A percentile compares a stretch with the other conserved stretches of the same genome.
These are phyloP conservation scores for Phytophthora tentaculata DNA, from an alignment of 352 stramenopile genomes.

Conservation along the genomic window DNA sequence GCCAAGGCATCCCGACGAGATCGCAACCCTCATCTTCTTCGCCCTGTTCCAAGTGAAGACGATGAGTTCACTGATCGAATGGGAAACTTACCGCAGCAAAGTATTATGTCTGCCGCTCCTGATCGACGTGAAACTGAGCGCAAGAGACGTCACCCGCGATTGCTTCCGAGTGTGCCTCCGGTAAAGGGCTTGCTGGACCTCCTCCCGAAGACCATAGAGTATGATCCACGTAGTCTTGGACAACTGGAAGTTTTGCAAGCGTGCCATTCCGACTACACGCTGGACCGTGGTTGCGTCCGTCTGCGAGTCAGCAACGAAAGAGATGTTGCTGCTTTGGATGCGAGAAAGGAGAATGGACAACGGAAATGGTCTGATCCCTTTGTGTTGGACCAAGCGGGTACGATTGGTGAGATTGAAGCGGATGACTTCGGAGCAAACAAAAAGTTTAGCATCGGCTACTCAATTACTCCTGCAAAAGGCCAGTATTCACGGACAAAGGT, in stretches of 20 bases:
- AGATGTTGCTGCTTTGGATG: constrained; percentile 33
- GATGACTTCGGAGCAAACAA: constrained; percentile 66
- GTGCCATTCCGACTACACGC: constrained; percentile 77
- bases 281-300: constrained; percentile 72
- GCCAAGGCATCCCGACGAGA: constrained; percentile 39
- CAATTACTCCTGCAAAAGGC: constrained; percentile 74
- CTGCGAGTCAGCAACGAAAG: constrained; percentile 72
- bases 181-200: constrained; percentile 86
- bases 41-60: constrained; percentile 34
- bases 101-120: constrained; percentile 5
- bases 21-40: constrained; percentile 68
- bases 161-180: constrained; percentile 81
- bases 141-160: constrained; percentile 64
- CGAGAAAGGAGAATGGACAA: constrained; percentile 55
- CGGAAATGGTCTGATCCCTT: constrained; percentile 80
- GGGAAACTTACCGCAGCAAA: constrained; percentile 5
- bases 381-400: constrained; percentile 77
- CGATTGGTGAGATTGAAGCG: constrained; percentile 74
- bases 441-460: constrained; percentile 85
- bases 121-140: constrained; percentile 45
- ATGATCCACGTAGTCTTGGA: constrained; percentile 56
- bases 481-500: constrained; percentile 88
- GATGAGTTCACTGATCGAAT: constrained; percentile 17
- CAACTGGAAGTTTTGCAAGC: constrained; percentile 84
- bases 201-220: constrained; percentile 74